Evolutionary conservation across 768 basidiomycete genomes (phyloP).

Genomic region (Tricholoma matsutake): DNA sequence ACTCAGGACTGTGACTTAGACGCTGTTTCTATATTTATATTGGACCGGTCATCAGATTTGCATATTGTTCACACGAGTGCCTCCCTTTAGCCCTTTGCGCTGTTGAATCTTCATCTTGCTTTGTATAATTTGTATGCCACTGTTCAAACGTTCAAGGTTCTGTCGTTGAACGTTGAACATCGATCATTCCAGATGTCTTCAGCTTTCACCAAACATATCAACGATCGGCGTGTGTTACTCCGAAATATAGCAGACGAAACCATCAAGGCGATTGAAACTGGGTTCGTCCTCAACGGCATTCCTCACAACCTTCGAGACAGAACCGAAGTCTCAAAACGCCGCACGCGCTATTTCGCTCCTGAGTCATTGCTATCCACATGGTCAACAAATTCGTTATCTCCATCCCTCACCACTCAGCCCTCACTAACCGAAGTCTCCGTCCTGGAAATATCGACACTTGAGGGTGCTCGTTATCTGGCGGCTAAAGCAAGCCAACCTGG

Average conservation of each 20-base stretch:
- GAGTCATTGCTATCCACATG: conserved; percentile 48
- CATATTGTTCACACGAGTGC: too few relatives aligned
- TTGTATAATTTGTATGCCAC: neutral
- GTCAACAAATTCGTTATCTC: conserved; percentile 46
- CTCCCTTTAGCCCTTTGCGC: too few relatives aligned
- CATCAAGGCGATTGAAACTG: conserved; percentile 43
- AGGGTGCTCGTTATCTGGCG: conserved; percentile 47
- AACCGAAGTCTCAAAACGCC: conserved; percentile 28
- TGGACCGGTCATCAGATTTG: too few relatives aligned
- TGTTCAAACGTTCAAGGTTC: neutral
- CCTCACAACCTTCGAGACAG: conserved; percentile 27
- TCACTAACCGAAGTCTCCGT: conserved; percentile 39
- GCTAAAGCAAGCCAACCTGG: conserved; percentile 17
- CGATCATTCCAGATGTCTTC: too few relatives aligned
- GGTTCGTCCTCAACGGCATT: conserved; percentile 32
- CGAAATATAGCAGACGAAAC: conserved; percentile 51
- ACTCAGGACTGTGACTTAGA: too few relatives aligned
- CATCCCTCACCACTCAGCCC: conserved; percentile 22
- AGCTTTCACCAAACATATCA: conserved; percentile 13
- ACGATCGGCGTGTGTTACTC: conserved; percentile 26
- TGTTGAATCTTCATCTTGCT: neutral
- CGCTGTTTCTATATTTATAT: too few relatives aligned
- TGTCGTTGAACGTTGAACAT: too few relatives aligned
- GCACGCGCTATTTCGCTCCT: conserved; percentile 53
- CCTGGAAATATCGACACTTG: conserved; percentile 61